Conservation (phyloP, 331 rosid genomes). For the Phaseolus coccineus region DNA sequence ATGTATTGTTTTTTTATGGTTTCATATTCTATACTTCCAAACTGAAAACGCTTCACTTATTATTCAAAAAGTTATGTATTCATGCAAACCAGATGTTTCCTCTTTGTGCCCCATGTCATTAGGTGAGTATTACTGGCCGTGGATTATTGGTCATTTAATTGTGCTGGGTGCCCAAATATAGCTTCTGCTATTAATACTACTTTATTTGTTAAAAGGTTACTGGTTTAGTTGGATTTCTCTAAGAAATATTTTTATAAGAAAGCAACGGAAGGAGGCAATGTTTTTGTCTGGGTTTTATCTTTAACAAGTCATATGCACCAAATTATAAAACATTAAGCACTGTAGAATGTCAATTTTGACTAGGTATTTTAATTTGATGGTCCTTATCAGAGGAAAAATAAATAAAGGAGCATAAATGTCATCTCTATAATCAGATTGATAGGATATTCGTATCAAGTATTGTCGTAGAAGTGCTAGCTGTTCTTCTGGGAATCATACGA, state of each 20-base stretch:
- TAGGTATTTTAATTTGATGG: constrained; percentile 33
- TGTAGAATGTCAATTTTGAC: constrained; percentile 39
- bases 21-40: constrained; percentile 25
- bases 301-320: constrained; percentile 34
- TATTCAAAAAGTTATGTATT: constrained; percentile 3
- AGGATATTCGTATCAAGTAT: constrained; percentile 33
- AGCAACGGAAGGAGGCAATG: not conserved
- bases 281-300: constrained; percentile 15
- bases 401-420: not conserved
- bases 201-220: not conserved
- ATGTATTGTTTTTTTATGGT: constrained; percentile 21
- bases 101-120: constrained; percentile 4
- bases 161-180: constrained; percentile 16
- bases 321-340: constrained; percentile 30
- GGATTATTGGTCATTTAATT: constrained; percentile 6
- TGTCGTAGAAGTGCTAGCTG: constrained; percentile 45
- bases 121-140: constrained; percentile 14
- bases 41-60: not conserved
- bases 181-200: constrained; percentile 11
- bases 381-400: not conserved
- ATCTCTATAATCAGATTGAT: constrained; percentile 22
- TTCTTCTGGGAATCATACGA: constrained; percentile 47
- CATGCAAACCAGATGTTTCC: constrained; percentile 12
- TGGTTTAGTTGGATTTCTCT: not conserved
- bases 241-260: not conserved